Conservation (phyloP, 208 protist genomes). For the Naegleria gruberi region DNA sequence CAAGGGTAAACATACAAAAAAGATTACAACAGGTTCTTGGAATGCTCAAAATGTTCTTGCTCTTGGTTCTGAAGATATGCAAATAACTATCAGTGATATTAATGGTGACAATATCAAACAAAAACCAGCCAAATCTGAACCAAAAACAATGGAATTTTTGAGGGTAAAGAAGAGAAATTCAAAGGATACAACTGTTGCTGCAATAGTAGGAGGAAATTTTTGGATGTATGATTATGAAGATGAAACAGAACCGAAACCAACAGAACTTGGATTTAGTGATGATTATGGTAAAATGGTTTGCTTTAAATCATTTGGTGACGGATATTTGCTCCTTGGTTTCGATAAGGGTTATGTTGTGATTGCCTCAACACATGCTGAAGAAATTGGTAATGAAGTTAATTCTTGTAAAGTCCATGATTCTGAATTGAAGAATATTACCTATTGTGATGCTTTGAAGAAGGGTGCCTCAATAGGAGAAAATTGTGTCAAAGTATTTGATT, state of each 20-base stretch:
- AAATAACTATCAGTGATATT: constrained; percentile 66
- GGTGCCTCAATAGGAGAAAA: constrained; percentile 50
- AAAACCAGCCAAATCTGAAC: constrained; percentile 44
- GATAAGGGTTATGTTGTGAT: constrained; percentile 50
- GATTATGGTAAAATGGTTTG: constrained; percentile 55
- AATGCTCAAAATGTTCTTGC: constrained; percentile 54
- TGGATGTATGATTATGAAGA: constrained; percentile 47
- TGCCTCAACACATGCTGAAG: constrained; percentile 43
- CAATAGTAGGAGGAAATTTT: constrained; percentile 48
- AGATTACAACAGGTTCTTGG: constrained; percentile 78
- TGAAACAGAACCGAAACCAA: constrained; percentile 43
- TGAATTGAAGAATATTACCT: constrained; percentile 38
- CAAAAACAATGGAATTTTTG: constrained; percentile 54
- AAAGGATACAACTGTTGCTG: constrained; percentile 45
- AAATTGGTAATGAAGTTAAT: constrained; percentile 52
- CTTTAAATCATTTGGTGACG: constrained; percentile 55
- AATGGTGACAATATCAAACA: constrained; percentile 62
- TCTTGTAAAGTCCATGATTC: constrained; percentile 38
- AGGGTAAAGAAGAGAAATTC: constrained; percentile 33
- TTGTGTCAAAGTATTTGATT: constrained; percentile 49
- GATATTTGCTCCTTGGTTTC: constrained; percentile 57
- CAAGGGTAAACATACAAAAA: constrained; percentile 68
- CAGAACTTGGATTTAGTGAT: constrained; percentile 50
- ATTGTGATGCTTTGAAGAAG: constrained; percentile 41
- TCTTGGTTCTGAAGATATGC: constrained; percentile 66